phyloP scores from a whole-genome alignment of 2,329 filamentous ascomycete species.

The Periconia macrospinosa region DNA sequence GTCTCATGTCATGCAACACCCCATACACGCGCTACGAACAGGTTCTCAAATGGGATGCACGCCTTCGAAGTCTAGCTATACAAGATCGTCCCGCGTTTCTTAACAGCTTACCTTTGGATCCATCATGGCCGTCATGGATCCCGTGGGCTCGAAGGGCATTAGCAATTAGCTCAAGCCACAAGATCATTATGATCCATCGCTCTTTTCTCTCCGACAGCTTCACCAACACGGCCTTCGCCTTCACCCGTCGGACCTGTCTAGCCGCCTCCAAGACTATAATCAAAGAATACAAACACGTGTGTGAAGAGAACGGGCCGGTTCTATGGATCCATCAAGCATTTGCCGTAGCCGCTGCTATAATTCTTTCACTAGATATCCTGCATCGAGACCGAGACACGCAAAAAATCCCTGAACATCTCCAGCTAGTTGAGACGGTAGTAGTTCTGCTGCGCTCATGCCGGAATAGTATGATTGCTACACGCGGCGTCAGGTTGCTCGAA shows the following conservation, averaged over 20 bases:
- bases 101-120: slow-evolving; percentile 28
- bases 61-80: slow-evolving; percentile 34
- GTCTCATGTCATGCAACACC: slow-evolving; percentile 34
- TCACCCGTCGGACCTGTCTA: slow-evolving; percentile 43
- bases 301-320: slow-evolving; percentile 36
- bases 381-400: slow-evolving; percentile 15
- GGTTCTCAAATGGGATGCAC: slow-evolving; percentile 39
- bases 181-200: slow-evolving; percentile 38
- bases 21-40: slow-evolving; percentile 43
- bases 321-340: slow-evolving; percentile 48
- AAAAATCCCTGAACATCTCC: not conserved
- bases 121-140: slow-evolving; percentile 39
- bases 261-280: slow-evolving; percentile 45
- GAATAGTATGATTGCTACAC: not conserved
- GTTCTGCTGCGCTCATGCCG: not conserved
- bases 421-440: not conserved
- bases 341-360: slow-evolving; percentile 45
- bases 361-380: slow-evolving; percentile 42
- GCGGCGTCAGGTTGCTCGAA: not conserved
- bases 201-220: slow-evolving; percentile 42
- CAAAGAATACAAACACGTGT: slow-evolving; percentile 38
- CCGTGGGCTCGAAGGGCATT: not conserved
- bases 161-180: slow-evolving; percentile 39
- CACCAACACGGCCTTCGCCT: slow-evolving; percentile 39
- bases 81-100: slow-evolving; percentile 34